Conservation (phyloP, 2,329 filamentous ascomycete genomes). For the Calonectria ilicicola region DNA sequence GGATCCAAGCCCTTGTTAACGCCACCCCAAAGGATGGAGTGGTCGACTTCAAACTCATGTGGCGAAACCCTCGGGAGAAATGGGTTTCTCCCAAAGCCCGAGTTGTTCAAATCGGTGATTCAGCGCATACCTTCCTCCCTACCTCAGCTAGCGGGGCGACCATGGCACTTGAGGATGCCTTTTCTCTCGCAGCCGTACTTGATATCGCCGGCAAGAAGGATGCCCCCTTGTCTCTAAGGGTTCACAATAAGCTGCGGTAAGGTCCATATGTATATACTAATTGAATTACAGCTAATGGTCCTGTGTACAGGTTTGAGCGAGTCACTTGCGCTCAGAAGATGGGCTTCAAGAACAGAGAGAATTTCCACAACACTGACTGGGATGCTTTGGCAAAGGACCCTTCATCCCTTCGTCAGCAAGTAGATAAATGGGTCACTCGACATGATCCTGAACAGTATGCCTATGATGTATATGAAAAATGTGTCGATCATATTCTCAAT, state of each 20-base stretch:
- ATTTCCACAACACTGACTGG: neutral
- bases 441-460: neutral
- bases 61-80: neutral
- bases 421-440: neutral
- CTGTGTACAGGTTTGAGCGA: neutral
- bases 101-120: neutral
- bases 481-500: neutral
- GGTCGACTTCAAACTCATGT: neutral
- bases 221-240: neutral
- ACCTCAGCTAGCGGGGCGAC: neutral
- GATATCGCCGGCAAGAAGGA: neutral
- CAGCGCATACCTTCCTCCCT: neutral
- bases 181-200: neutral
- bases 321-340: neutral
- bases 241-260: neutral
- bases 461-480: neutral
- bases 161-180: neutral
- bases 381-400: neutral
- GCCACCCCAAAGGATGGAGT: neutral
- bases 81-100: neutral
- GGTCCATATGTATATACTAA: neutral
- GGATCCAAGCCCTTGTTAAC: neutral
- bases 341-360: neutral
- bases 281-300: neutral
- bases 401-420: neutral